Evolutionary conservation across 805 yeast species (phyloP).

Genomic region (Kluyveromyces starmeri): DNA sequence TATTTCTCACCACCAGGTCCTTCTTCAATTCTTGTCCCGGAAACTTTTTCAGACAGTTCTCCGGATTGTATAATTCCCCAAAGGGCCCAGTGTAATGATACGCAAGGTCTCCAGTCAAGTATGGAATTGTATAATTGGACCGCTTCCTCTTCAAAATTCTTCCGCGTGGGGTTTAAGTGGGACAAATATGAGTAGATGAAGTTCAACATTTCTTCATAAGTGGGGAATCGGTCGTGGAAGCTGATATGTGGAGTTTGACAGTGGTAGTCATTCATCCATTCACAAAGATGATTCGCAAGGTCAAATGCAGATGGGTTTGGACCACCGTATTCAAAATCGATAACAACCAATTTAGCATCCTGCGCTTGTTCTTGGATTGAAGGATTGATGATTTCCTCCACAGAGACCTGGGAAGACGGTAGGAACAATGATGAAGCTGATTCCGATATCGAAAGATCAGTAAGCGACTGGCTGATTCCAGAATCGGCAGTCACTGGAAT

Average conservation of each 20-base stretch:
- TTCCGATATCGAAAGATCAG: slow-evolving; percentile 8
- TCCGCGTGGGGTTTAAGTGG: slow-evolving; percentile 31
- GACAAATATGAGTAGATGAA: slow-evolving; percentile 73
- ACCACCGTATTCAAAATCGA: slow-evolving; percentile 94
- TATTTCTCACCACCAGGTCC: slow-evolving; percentile 53
- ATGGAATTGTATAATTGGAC: slow-evolving; percentile 54
- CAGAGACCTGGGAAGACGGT: slow-evolving; percentile 17
- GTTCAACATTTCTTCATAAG: slow-evolving; percentile 55
- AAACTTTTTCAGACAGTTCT: slow-evolving; percentile 13
- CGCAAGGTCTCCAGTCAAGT: slow-evolving; percentile 72
- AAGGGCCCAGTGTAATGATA: slow-evolving; percentile 70
- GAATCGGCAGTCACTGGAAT: slow-evolving; percentile 15
- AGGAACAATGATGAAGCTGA: slow-evolving; percentile 26
- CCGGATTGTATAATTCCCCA: slow-evolving; percentile 90
- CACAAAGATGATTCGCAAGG: slow-evolving; percentile 86
- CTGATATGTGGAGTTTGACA: slow-evolving; percentile 37
- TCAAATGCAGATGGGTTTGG: slow-evolving; percentile 85
- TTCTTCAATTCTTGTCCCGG: slow-evolving; percentile 30
- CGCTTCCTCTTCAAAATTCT: slow-evolving; percentile 36
- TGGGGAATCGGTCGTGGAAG: slow-evolving; percentile 52
- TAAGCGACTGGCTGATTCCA: slow-evolving; percentile 4
- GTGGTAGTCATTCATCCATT: slow-evolving; percentile 95
- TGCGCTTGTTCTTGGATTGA: slow-evolving; percentile 35
- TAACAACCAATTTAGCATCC: slow-evolving; percentile 76
- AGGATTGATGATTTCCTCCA: slow-evolving; percentile 30